Base-by-base conservation (phyloP, 768 basidiomycete genomes). In the Rhizopogon sp. region DNA sequence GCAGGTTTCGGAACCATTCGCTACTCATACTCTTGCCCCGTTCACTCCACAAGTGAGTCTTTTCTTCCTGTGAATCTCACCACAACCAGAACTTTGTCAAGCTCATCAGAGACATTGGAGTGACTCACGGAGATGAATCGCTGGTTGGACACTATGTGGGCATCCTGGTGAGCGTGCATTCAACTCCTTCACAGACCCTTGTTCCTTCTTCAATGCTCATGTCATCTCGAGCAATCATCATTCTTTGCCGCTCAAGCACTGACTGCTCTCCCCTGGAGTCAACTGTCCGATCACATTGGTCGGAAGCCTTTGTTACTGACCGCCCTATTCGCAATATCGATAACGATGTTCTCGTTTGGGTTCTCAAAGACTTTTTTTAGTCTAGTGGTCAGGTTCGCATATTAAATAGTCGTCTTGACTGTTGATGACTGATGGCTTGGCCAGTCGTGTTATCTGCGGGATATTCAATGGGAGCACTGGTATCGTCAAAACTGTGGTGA, bases 1-100 rank as follows among this genome's bases (percentile, higher is more conserved):
- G 41, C 87, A 88, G 66, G 73, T 90, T 39, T 79, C 87, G 52
- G 88, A 91, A 66, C 87, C 88, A 4, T 66, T 91, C 52, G 85
- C 87, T 6, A 79, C 79, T 8, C 79, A 87, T 57, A 85, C 89
- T 53, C 87, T 90, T 56, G 81, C 81, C 45, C 88, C 88, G 0
- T 90, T 89, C 62, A 77, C 82, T 43, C 85, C 85, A 5, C 60
- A 69, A 73, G 86, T 85, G 59, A 28, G 77, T 52, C 8, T 41
- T 59, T 20, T 59, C 13, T 3, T 55, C 5, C 7, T 5, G 33
- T 5, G 3, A 53, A 9, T 10, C 3, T 35, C 6, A 25, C 40
- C 1, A 31, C 31, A 16, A n/a, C 16, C 42, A 7, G 42, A 9
- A 54, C 2, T 41, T 41, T 41, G 4, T 20, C 13, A 53, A 67